Evolutionary conservation across 129 eudicot genomes (phyloP), one percentile per base, ranked within the genome.

Genomic region (Artemisia tridentata): DNA sequence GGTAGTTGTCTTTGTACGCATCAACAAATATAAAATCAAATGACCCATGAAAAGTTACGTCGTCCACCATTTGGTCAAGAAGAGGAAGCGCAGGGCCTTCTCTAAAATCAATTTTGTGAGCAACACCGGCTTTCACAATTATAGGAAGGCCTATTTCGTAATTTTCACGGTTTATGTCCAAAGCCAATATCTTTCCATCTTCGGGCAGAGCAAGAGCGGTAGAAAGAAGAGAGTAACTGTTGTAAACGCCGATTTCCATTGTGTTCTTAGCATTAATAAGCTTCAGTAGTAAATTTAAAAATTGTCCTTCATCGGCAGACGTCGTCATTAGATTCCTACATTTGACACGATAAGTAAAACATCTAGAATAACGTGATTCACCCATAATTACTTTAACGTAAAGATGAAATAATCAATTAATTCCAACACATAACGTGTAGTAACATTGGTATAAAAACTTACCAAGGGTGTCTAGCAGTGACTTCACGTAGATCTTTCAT

Each of bases 281-380:
- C 51, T 84, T 84, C 0, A 84, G 51, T 3, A 84, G 79, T 51
- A 84, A 29, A 55, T 71, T 84, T 51, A 84, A 54, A 68, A 84
- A 80, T 11, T 84, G 88, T 55, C 88, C 85, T 80, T 84, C 88
- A 78, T 84, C 88, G 0, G 88, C 88, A 9, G 88, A 84, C 1
- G 85, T 84, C 1, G 88, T 84, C 85, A 84, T 81, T 0, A 84
- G 60, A 65, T 84, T 84, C 88, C 88, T 81, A 16, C 12, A 34
- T 14, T 31, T 49, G 18, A 31, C 5, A 2, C 15, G 2, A 63
- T 29, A 64, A 74, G 6, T 20, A 51, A 3, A 23, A 18, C 16
- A 57, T 27, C 13, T 75, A 58, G 68, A 57, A 4, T n/a, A n/a
- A n/a, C n/a, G n/a, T n/a, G n/a, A n/a, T n/a, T n/a, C n/a, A n/a